phyloP scores from a whole-genome alignment of 2,329 filamentous ascomycete genomes.

The Clonostachys chloroleuca region DNA sequence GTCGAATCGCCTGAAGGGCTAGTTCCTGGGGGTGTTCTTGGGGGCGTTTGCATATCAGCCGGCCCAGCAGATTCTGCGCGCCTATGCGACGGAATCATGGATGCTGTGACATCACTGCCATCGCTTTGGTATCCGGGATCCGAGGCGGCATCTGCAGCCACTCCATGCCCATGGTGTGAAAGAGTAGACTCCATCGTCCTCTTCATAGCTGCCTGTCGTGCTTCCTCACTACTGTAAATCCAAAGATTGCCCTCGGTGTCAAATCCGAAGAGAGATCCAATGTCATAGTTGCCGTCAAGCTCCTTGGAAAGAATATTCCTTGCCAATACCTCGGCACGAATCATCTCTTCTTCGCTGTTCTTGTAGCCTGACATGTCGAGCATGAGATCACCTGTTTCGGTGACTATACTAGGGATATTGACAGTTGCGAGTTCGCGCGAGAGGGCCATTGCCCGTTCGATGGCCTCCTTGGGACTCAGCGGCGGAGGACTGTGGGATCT shows the following conservation, averaged over 20 bases:
- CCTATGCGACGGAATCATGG: constrained; percentile 43
- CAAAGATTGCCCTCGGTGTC: constrained; percentile 97
- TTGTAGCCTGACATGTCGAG: constrained; percentile 98
- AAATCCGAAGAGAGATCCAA: constrained; percentile 89
- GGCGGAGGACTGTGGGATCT: constrained; percentile 76
- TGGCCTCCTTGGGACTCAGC: constrained; percentile 66
- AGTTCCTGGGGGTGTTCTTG: constrained; percentile 64
- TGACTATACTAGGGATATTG: constrained; percentile 92
- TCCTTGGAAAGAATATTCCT: constrained; percentile 90
- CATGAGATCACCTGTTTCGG: constrained; percentile 90
- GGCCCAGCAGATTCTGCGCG: constrained; percentile 62
- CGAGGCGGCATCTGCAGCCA: constrained; percentile 75
- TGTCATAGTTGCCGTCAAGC: constrained; percentile 91
- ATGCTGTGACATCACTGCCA: constrained; percentile 57
- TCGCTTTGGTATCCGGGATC: constrained; percentile 97
- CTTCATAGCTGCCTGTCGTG: constrained; percentile 82
- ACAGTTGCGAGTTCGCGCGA: constrained; percentile 84
- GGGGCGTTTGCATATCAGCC: constrained; percentile 56
- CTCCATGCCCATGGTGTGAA: constrained; percentile 37
- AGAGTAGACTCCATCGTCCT: constrained; percentile 49
- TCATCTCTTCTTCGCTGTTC: constrained; percentile 84
- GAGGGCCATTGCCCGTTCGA: constrained; percentile 77
- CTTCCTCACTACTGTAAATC: constrained; percentile 98
- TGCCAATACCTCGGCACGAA: constrained; percentile 89
- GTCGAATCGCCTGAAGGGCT: constrained; percentile 64